Base-by-base conservation (phyloP, 1,284 basidiomycete species). In the Naganishia liquefaciens region DNA sequence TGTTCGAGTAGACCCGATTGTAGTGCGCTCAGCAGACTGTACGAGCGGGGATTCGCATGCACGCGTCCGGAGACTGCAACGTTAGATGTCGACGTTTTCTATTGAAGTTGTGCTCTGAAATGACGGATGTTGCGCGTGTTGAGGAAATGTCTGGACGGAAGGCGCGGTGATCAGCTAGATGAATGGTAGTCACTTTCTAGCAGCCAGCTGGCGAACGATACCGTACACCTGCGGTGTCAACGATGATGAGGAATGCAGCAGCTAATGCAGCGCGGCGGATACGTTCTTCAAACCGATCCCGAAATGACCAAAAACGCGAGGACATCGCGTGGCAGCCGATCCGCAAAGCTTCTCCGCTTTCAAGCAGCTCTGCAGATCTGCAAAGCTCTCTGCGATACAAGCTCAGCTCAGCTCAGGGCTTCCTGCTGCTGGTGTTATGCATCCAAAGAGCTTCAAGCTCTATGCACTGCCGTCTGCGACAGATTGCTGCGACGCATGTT, bases 231-330 rank as follows among this genome's bases (percentile, higher is more conserved):
- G 10, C 33, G 33, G 33, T 37, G 10, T 37, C n/a, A n/a, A n/a
- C n/a, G n/a, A 37, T 37, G 33, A 37, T 37, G 33, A 7, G 33
- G 7, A 37, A 2, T 37, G n/a, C n/a, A n/a, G n/a, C n/a, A n/a
- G n/a, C n/a, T n/a, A n/a, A n/a, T n/a, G n/a, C 33, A 46, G 43
- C 19, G n/a, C 19, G 13, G 23, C 43, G 43, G 43, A 19, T n/a
- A 19, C 43, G 43, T 46, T 19, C 15, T 46, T 2, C 5, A 3
- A 23, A 17, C 3, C 3, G 33, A 37, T 37, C 33, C 23, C 43
- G 43, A 46, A 23, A 46, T 46, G n/a, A 46, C 43, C 43, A 46
- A 23, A 46, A 46, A 37, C 33, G 33, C 43, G 43, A 46, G 43
- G 43, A 19, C 9, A 7, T 46, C 43, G 43, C 43, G 43, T 46